Evolutionary conservation across 2,329 filamentous ascomycete genomes (phyloP).

Genomic region (Fusarium sp.): DNA sequence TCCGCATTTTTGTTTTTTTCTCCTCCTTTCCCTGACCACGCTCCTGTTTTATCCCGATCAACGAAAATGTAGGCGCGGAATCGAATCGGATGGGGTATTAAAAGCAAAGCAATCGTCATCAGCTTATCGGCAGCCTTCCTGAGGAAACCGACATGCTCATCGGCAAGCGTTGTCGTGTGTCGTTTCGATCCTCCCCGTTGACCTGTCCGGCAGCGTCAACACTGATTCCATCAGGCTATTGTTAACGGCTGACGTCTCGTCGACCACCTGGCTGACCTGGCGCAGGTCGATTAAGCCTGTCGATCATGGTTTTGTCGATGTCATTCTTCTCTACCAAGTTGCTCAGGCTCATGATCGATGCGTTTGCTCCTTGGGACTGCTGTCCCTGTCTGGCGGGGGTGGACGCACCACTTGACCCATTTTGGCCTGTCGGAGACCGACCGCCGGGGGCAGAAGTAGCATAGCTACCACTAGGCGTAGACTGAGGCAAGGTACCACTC

Average conservation of each 20-base stretch:
- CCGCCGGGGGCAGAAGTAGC: constrained; percentile 46
- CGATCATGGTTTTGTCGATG: constrained; percentile 67
- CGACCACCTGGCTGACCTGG: constrained; percentile 32
- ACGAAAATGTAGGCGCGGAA: constrained; percentile 30
- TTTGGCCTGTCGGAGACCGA: constrained; percentile 54
- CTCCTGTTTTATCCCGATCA: constrained; percentile 38
- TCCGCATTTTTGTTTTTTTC: constrained; percentile 26
- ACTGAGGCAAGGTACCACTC: constrained; percentile 49
- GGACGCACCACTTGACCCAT: constrained; percentile 53
- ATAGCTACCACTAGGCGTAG: constrained; percentile 43
- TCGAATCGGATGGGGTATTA: constrained; percentile 34
- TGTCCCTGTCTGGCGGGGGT: constrained; percentile 50
- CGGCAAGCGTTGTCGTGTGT: constrained; percentile 32
- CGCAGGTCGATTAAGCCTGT: constrained; percentile 58
- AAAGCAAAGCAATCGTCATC: constrained; percentile 38
- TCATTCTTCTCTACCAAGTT: constrained; percentile 65
- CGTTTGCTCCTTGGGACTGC: constrained; percentile 41
- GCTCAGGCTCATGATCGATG: constrained; percentile 65
- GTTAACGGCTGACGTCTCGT: constrained; percentile 40
- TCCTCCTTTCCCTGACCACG: constrained; percentile 18
- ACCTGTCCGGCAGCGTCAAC: constrained; percentile 47
- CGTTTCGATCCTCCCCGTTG: constrained; percentile 35
- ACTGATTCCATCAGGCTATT: constrained; percentile 19
- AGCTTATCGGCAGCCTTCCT: constrained; percentile 33
- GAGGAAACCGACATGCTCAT: constrained; percentile 32